Evolutionary conservation across 306 rosid species (phyloP).

Genomic region (Cucumis sativus): DNA sequence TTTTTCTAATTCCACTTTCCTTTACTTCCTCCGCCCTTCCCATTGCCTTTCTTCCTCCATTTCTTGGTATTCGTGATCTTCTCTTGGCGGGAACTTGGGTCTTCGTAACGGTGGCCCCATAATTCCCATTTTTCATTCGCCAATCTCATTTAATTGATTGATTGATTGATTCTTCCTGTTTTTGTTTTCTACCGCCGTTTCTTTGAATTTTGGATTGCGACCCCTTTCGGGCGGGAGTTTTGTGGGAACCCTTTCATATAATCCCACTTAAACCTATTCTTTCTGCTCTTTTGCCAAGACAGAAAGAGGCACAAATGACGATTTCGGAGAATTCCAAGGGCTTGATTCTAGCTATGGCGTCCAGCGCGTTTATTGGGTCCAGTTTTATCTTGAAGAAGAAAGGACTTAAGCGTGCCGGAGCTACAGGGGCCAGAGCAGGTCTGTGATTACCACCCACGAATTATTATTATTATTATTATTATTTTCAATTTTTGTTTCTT

Average conservation of each 20-base stretch:
- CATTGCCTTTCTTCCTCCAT: neutral
- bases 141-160: neutral
- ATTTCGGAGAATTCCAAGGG: constrained; percentile 63
- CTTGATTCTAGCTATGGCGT: constrained; percentile 55
- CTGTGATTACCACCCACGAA: neutral
- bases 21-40: neutral
- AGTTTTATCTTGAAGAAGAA: constrained; percentile 95
- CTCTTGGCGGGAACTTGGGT: neutral
- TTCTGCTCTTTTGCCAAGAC: neutral
- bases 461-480: too few relatives aligned
- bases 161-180: neutral
- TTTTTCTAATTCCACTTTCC: neutral
- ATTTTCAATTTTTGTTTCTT: neutral
- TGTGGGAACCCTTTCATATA: neutral
- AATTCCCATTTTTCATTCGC: neutral
- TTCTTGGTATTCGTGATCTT: neutral
- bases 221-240: constrained; percentile 8
- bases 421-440: constrained; percentile 82
- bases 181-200: constrained; percentile 1
- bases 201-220: constrained; percentile 9
- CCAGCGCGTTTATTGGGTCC: constrained; percentile 76
- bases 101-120: neutral
- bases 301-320: constrained; percentile 22
- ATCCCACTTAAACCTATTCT: neutral
- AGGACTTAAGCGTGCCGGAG: constrained; percentile 78